These are phyloP conservation scores for Colletotrichum acutatum DNA, from an alignment of 2,329 filamentous ascomycete species.

Conservation along the genomic window DNA sequence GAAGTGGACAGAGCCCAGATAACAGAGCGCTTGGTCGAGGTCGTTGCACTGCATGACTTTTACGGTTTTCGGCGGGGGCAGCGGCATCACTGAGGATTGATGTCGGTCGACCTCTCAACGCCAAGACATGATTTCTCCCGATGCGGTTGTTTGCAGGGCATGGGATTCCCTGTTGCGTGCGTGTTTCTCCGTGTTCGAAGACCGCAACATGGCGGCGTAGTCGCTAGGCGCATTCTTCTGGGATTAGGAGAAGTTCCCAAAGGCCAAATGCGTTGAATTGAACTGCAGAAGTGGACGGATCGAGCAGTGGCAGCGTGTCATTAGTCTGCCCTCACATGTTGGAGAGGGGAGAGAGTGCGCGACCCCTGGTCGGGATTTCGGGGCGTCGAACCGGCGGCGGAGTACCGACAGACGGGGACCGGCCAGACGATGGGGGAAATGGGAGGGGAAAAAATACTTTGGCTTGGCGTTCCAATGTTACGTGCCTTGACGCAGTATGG, in stretches of 20 bases:
- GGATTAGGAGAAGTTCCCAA: neutral
- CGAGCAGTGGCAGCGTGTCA: slow-evolving; percentile 17
- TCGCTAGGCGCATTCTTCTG: too few relatives aligned
- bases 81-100: neutral
- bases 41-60: neutral
- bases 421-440: too few relatives aligned
- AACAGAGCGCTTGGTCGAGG: neutral
- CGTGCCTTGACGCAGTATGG: neutral
- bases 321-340: slow-evolving; percentile 1
- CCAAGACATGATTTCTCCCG: slow-evolving; percentile 11
- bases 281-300: neutral
- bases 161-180: neutral
- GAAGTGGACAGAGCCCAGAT: neutral
- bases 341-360: neutral
- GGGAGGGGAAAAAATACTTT: neutral
- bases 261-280: neutral
- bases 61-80: neutral
- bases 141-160: slow-evolving; percentile 13
- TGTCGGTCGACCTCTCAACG: neutral
- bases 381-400: slow-evolving; percentile 26
- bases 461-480: neutral
- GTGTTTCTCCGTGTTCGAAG: neutral
- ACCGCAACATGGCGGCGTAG: neutral
- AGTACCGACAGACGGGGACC: slow-evolving; percentile 15
- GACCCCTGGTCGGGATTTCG: slow-evolving; percentile 26